phyloP scores from a whole-genome alignment of 1,284 basidiomycete species.

The Xerocomus minutiporus region DNA sequence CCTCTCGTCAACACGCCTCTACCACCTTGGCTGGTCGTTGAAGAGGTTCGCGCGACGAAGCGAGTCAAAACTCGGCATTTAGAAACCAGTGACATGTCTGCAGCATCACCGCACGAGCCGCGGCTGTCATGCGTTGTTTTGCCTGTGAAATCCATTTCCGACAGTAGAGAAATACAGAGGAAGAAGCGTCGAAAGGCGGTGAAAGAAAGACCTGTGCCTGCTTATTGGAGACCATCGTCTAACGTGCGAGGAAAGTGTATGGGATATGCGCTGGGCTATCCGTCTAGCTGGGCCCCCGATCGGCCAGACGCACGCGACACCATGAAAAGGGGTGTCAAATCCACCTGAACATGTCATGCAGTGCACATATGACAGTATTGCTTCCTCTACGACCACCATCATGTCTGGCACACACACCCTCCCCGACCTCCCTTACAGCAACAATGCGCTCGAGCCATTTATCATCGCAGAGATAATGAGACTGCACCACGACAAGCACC shows the following conservation, averaged over 20 bases:
- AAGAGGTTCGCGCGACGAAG: constrained; percentile 14
- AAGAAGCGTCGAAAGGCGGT: constrained; percentile 15
- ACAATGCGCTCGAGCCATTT: constrained; percentile 85
- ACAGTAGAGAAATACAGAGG: neutral
- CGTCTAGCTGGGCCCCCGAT: constrained; percentile 26
- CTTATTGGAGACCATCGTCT: constrained; percentile 29
- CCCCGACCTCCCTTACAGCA: constrained; percentile 82
- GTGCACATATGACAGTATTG: constrained; percentile 10
- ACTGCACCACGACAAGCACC: constrained; percentile 87
- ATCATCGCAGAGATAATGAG: constrained; percentile 80
- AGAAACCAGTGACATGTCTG: neutral
- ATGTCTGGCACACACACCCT: constrained; percentile 51
- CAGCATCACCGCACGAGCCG: constrained; percentile 25
- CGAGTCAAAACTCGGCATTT: neutral
- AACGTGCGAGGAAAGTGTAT: constrained; percentile 21
- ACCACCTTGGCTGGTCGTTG: constrained; percentile 22
- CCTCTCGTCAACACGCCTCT: neutral
- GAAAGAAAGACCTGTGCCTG: constrained; percentile 19
- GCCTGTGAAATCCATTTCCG: constrained; percentile 14
- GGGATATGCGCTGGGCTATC: constrained; percentile 33
- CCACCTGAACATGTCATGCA: constrained; percentile 17
- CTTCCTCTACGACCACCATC: constrained; percentile 3
- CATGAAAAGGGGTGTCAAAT: constrained; percentile 22
- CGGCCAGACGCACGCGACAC: constrained; percentile 22
- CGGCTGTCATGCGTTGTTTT: constrained; percentile 17